Conservation (phyloP, 2,329 filamentous ascomycete species). For the Pseudonectria foliicola region DNA sequence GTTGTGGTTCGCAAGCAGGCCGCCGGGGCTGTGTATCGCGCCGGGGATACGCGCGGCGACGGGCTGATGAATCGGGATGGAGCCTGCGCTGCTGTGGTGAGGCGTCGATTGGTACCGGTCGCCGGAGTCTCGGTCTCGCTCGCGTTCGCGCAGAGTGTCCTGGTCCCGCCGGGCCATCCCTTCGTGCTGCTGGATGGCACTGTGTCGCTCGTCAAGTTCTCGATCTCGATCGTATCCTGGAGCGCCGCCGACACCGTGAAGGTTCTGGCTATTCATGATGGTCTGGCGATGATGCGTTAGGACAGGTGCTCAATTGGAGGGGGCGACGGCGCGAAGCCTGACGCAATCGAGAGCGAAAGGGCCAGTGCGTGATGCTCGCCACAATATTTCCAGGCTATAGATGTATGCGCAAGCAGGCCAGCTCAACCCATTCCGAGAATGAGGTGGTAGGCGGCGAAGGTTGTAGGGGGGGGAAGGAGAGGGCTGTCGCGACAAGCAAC, state of each 20-base stretch:
- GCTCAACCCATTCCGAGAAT: too few species aligned
- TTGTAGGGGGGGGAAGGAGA: conserved; percentile 7
- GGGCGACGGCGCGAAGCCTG: too few species aligned
- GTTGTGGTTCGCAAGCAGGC: conserved; percentile 70
- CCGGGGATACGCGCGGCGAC: conserved; percentile 74
- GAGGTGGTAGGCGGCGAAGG: too few species aligned
- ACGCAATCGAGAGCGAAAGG: too few species aligned
- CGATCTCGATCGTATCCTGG: conserved; percentile 41
- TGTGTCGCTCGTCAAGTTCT: conserved; percentile 42
- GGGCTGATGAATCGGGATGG: conserved; percentile 89
- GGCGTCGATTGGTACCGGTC: conserved; percentile 60
- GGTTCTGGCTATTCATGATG: conserved; percentile 41
- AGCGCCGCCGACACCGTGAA: conserved; percentile 33
- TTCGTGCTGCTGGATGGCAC: conserved; percentile 39
- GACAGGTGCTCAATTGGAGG: too few species aligned
- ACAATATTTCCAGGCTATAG: too few species aligned
- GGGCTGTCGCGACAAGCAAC: conserved; percentile 19
- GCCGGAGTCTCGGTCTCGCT: conserved; percentile 57
- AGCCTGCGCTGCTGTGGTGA: conserved; percentile 81
- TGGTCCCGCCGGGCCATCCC: conserved; percentile 38
- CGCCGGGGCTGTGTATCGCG: conserved; percentile 87
- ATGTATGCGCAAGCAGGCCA: too few species aligned
- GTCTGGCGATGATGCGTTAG: conserved; percentile 9
- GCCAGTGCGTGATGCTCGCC: too few species aligned
- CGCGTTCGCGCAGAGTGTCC: conserved; percentile 45